Evolutionary conservation across 139 green algal species (phyloP), one percentile per base, ranked within the genome.

Genomic region (Coelastrella sp.): DNA sequence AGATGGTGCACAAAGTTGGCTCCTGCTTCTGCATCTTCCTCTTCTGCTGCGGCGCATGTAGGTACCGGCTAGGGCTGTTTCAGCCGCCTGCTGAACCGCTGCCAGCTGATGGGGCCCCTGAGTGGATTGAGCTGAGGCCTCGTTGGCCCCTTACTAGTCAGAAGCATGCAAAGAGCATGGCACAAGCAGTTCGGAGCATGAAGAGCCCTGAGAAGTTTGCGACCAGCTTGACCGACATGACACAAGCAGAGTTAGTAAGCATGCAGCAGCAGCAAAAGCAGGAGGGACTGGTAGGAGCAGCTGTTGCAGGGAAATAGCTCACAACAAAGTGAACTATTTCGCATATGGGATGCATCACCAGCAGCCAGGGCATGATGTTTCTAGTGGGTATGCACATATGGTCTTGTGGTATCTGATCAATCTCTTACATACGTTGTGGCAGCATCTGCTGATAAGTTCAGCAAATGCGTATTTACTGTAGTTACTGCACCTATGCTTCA

Each of bases 91-190:
- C 84, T 9, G 24, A 9, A 7, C 87, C 60, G 7, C 63, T 87
- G 0, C 74, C 82, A 25, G 19, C 6, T 25, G 60, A 65, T 35
- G 74, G 35, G 7, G n/a, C 22, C 24, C 89, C 91, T 12, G 92
- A 94, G 81, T 97, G 95, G 95, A 79, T 98, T n/a, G 96, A 99
- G 79, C 89, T 99, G 79, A 90, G 94, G 24, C 95, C 97, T 0
- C 93, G 97, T 49, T 99, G 97, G 97, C 97, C 97, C 4, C 93
- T 99, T 7, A 99, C 97, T 0, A 84, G 91, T 10, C 92, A 95
- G 73, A 85, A 88, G 80, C 89, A 93, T 83, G 86, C 90, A 3
- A 80, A 60, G 17, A 78, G 78, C 68, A 86, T 86, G 88, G 61
- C 88, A 14, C 27, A n/a, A n/a, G 66, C 59, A 63, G 82, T 80